phyloP scores from a whole-genome alignment of 2,329 filamentous ascomycete genomes.

The Aspergillaceae sp. region DNA sequence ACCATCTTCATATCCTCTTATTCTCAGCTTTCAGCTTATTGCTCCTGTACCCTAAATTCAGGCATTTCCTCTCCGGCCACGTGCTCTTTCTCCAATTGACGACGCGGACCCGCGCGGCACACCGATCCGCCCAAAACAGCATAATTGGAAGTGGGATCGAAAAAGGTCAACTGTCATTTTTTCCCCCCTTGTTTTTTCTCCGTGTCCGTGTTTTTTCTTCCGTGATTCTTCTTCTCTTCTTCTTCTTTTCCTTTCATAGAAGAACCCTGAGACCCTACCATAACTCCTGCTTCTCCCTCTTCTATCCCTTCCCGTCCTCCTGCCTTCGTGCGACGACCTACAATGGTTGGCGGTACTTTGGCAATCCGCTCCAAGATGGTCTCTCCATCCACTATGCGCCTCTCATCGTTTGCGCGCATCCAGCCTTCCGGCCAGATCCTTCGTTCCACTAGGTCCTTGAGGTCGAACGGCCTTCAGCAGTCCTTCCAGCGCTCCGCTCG shows the following conservation, averaged over 20 bases:
- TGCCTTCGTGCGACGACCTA: slow-evolving; percentile 16
- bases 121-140: slow-evolving; percentile 32
- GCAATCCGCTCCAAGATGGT: slow-evolving; percentile 26
- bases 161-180: not conserved
- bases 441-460: slow-evolving; percentile 20
- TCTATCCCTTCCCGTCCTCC: slow-evolving; percentile 5
- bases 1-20: too few relatives aligned
- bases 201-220: not conserved
- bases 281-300: slow-evolving; percentile 6
- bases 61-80: too few relatives aligned
- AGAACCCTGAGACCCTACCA: not conserved
- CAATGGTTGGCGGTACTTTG: slow-evolving; percentile 29
- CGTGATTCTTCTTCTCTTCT: slow-evolving; percentile 8
- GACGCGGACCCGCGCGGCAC: slow-evolving; percentile 1
- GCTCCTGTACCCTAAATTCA: too few relatives aligned
- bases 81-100: too few relatives aligned
- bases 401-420: slow-evolving; percentile 30
- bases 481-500: slow-evolving; percentile 32
- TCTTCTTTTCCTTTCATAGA: not conserved
- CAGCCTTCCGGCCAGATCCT: slow-evolving; percentile 15
- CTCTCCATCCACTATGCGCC: slow-evolving; percentile 23
- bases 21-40: too few relatives aligned
- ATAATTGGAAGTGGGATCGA: slow-evolving; percentile 1
- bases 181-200: too few relatives aligned
- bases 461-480: slow-evolving; percentile 15